Evolutionary conservation across 768 basidiomycete species (phyloP).

Genomic region (Termitomyces sp.): DNA sequence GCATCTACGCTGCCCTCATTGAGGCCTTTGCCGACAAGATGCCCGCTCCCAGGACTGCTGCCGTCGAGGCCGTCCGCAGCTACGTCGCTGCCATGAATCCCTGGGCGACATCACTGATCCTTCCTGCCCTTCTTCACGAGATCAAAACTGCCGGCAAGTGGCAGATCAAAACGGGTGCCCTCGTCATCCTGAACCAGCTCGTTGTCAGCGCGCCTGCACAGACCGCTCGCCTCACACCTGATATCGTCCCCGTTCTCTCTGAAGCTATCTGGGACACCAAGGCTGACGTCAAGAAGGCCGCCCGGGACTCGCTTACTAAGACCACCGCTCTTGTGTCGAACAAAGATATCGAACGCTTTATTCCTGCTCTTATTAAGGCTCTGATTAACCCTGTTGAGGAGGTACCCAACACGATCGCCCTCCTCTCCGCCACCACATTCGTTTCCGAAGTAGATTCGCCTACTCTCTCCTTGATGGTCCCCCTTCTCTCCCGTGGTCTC

Average conservation of each 20-base stretch:
- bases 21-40: slow-evolving; percentile 95
- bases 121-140: slow-evolving; percentile 86
- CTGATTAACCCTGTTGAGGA: slow-evolving; percentile 99
- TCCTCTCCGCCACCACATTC: slow-evolving; percentile 98
- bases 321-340: slow-evolving; percentile 92
- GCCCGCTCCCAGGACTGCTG: slow-evolving; percentile 79
- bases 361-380: slow-evolving; percentile 96
- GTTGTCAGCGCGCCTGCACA: slow-evolving; percentile 78
- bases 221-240: slow-evolving; percentile 86
- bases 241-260: slow-evolving; percentile 89
- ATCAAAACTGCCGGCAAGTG: slow-evolving; percentile 96
- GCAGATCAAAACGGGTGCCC: slow-evolving; percentile 91
- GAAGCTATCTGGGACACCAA: slow-evolving; percentile 99
- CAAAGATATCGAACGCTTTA: slow-evolving; percentile 97
- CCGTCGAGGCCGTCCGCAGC: slow-evolving; percentile 75
- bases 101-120: slow-evolving; percentile 79
- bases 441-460: slow-evolving; percentile 99
- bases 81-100: slow-evolving; percentile 79
- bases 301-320: slow-evolving; percentile 91
- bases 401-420: slow-evolving; percentile 90
- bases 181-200: slow-evolving; percentile 81
- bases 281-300: slow-evolving; percentile 97
- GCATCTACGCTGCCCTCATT: slow-evolving; percentile 80
- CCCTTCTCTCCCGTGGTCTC: slow-evolving; percentile 90
- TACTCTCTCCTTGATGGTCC: slow-evolving; percentile 97